Percentiles rank a stretch among this genome's conserved stretches.
Conservation (phyloP, 805 yeast genomes). For the Jamesozyma piceae region DNA sequence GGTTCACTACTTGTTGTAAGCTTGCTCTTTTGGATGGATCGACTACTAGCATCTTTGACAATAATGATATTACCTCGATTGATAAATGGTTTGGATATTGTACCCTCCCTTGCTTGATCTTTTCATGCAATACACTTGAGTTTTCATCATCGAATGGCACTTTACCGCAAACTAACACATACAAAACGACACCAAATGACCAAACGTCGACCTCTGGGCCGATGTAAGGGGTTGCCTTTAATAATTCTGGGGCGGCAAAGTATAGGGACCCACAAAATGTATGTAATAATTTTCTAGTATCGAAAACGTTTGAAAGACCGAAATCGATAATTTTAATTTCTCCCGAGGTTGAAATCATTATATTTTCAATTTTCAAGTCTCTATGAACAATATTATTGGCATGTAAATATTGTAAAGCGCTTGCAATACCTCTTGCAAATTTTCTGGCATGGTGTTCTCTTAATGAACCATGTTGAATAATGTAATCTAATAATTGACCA, state of each 20-base stretch:
- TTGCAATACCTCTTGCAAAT: conserved; percentile 89
- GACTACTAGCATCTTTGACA: conserved; percentile 86
- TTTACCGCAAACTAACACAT: conserved; percentile 92
- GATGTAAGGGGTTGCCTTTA: conserved; percentile 81
- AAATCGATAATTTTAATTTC: conserved; percentile 94
- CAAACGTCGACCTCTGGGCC: conserved; percentile 98
- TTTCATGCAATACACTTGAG: conserved; percentile 84
- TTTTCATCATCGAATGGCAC: conserved; percentile 97
- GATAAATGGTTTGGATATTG: conserved; percentile 83
- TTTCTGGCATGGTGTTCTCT: conserved; percentile 90
- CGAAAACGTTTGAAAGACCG: conserved; percentile 83
- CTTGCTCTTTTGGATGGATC: conserved; percentile 76
- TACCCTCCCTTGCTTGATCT: conserved; percentile 84
- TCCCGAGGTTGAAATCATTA: conserved; percentile 86
- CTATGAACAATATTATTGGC: conserved; percentile 92
- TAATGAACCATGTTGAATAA: conserved; percentile 89
- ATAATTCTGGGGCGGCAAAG: conserved; percentile 96
- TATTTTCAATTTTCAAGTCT: conserved; percentile 92
- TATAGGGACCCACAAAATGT: conserved; percentile 96
- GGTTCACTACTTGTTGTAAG: conserved; percentile 66
- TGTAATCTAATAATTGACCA: conserved; percentile 94
- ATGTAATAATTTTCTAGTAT: conserved; percentile 60
- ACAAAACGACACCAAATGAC: conserved; percentile 95
- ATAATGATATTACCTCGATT: conserved; percentile 66
- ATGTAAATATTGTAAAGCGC: conserved; percentile 90